Conservation (phyloP, 176 grass and related monocot species). For the Aegilops umbellulata region DNA sequence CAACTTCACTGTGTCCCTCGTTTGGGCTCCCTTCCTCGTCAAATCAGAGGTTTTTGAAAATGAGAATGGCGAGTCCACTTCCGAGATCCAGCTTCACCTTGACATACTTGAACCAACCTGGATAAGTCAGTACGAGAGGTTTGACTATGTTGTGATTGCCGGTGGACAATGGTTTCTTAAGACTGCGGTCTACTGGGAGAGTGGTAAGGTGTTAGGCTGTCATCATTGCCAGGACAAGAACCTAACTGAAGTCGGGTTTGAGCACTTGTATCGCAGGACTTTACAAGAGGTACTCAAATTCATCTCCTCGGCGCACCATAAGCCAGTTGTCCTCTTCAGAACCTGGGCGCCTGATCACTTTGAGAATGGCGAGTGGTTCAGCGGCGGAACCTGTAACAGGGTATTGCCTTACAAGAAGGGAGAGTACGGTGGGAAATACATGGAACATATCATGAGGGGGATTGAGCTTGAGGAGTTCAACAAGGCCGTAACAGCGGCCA, state of each 20-base stretch:
- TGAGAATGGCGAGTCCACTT: constrained; percentile 61
- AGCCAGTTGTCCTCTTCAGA: constrained; percentile 69
- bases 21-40: constrained; percentile 80
- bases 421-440: constrained; percentile 48
- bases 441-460: constrained; percentile 54
- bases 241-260: constrained; percentile 61
- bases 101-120: constrained; percentile 65
- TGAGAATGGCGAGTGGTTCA: constrained; percentile 81
- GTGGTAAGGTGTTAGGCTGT: constrained; percentile 60
- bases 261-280: constrained; percentile 58
- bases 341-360: constrained; percentile 94
- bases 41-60: constrained; percentile 79
- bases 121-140: constrained; percentile 54
- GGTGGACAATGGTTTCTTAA: constrained; percentile 96
- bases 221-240: constrained; percentile 68
- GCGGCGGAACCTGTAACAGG: constrained; percentile 55
- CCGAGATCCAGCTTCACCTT: constrained; percentile 76
- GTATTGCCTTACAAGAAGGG: constrained; percentile 62
- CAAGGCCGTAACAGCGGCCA: constrained; percentile 18
- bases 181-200: constrained; percentile 61
- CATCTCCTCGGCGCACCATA: constrained; percentile 43
- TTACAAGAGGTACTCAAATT: constrained; percentile 61
- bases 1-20: constrained; percentile 65
- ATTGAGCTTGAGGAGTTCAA: constrained; percentile 69
- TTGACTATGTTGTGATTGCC: constrained; percentile 75